Percentiles rank a stretch among this genome's conserved stretches.
Evolutionary conservation across 768 basidiomycete species (phyloP).

Genomic region (Cubamyces lactineus): DNA sequence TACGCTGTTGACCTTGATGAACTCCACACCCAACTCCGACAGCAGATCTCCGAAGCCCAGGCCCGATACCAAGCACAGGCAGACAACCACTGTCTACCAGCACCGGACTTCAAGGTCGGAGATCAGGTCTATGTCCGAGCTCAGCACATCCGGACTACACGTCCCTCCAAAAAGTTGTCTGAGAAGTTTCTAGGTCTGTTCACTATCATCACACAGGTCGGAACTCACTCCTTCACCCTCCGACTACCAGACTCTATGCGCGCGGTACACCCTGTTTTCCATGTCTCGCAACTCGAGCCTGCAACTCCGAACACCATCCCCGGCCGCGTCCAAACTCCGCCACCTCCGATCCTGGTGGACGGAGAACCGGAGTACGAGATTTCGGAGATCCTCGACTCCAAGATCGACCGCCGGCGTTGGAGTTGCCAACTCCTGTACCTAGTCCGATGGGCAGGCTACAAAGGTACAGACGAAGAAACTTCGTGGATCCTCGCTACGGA

Average conservation of each 20-base stretch:
- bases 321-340: neutral
- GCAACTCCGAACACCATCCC: constrained; percentile 21
- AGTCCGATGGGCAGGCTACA: constrained; percentile 2
- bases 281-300: too few species aligned
- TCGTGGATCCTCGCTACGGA: constrained; percentile 22
- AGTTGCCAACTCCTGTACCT: constrained; percentile 7
- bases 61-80: too few species aligned
- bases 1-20: too few species aligned
- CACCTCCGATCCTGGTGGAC: too few species aligned
- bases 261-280: too few species aligned
- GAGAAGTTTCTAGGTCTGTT: too few species aligned
- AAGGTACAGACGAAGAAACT: constrained; percentile 24
- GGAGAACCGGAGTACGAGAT: too few species aligned
- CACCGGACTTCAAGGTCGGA: constrained; percentile 9
- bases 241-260: too few species aligned
- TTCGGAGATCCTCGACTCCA: constrained; percentile 18
- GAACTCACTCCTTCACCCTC: constrained; percentile 19
- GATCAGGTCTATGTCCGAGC: constrained; percentile 3
- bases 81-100: constrained; percentile 2
- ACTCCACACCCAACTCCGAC: too few species aligned
- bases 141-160: neutral
- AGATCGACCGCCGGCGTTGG: constrained; percentile 10
- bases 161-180: constrained; percentile 28
- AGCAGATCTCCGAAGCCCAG: too few species aligned
- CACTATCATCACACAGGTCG: too few species aligned